phyloP scores from a whole-genome alignment of 2,329 filamentous ascomycete species.

The Elsinoe perseae region DNA sequence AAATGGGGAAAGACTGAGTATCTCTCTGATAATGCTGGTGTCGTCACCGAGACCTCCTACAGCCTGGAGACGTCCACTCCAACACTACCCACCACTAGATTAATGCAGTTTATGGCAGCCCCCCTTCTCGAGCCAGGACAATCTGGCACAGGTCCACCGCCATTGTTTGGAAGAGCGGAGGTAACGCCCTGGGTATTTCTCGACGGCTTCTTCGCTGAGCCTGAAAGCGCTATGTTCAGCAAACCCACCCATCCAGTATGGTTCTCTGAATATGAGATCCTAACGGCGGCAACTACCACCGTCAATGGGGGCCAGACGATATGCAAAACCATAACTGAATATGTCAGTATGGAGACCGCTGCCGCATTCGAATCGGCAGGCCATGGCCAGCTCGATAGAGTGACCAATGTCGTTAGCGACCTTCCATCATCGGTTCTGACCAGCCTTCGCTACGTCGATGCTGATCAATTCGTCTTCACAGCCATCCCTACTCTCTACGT shows the following conservation, averaged over 20 bases:
- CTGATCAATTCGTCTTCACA: constrained; percentile 1
- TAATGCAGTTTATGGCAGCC: not conserved
- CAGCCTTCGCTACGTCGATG: not conserved
- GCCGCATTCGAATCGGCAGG: not conserved
- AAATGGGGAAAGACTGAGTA: not conserved
- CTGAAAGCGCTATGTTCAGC: not conserved
- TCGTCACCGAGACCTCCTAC: not conserved
- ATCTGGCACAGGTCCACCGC: not conserved
- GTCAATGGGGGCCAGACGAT: not conserved
- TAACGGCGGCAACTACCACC: not conserved
- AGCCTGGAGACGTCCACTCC: not conserved
- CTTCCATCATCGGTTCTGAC: not conserved
- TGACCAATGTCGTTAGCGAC: not conserved
- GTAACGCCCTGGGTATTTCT: not conserved
- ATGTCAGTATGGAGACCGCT: not conserved
- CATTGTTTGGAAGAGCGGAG: not conserved
- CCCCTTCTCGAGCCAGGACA: not conserved
- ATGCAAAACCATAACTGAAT: not conserved
- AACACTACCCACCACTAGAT: not conserved
- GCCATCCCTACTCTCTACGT: not conserved
- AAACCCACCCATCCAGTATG: not conserved
- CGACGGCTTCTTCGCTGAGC: not conserved
- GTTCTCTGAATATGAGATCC: not conserved
- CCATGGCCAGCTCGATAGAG: not conserved
- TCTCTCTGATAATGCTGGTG: not conserved